These are phyloP conservation scores for Prunus mongolica DNA, from an alignment of 306 rosid genomes.

Conservation along the genomic window DNA sequence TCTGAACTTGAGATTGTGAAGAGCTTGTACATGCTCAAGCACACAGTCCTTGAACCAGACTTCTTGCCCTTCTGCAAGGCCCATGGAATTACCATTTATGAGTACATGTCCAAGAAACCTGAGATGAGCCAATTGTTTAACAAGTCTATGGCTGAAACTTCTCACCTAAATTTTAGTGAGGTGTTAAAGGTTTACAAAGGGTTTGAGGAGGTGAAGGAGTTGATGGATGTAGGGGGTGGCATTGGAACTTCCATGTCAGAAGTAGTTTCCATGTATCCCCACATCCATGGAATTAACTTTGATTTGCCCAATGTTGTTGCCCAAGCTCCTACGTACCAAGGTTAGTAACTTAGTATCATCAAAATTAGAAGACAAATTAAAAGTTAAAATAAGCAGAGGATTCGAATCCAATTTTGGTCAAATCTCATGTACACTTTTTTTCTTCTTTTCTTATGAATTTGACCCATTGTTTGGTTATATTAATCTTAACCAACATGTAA, in stretches of 20 bases:
- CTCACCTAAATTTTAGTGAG: background rate
- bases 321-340: background rate
- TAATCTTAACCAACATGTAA: background rate
- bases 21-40: background rate
- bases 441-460: background rate
- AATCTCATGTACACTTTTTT: background rate
- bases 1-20: background rate
- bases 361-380: background rate
- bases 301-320: constrained; percentile 1
- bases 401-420: too few relatives aligned
- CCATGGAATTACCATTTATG: background rate
- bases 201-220: constrained; percentile 11
- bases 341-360: background rate
- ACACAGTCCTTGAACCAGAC: constrained; percentile 4
- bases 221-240: constrained; percentile 18
- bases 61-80: background rate
- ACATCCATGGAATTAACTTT: constrained; percentile 9
- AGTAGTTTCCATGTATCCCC: constrained; percentile 13
- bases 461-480: background rate
- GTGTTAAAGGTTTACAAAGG: constrained; percentile 15
- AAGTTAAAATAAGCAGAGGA: background rate
- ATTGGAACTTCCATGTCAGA: background rate
- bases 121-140: background rate
- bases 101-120: background rate
- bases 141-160: background rate